Evolutionary conservation across 108 stramenopile species (phyloP), one percentile per base, ranked within the genome.

Genomic region (Nannochloropsis salina): DNA sequence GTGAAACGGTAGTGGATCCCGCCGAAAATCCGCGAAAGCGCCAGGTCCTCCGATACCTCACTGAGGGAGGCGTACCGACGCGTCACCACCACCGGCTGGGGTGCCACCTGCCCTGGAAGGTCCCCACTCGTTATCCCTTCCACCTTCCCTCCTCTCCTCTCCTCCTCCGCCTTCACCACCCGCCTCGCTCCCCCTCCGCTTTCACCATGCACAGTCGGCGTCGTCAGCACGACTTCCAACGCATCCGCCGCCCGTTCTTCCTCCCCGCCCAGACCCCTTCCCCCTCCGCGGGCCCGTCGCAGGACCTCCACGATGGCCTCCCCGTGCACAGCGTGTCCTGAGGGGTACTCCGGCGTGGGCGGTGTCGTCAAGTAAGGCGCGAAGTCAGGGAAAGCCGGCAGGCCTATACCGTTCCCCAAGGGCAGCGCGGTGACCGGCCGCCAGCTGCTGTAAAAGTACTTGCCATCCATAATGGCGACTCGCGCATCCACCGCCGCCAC

Each of bases 391-490:
- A 74, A 15, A 4, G 61, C 61, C 61, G 61, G 15, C 61, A 74
- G 61, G 15, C 4, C n/a, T 8, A 15, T 2, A 1, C 61, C 61
- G 6, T 74, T 74, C 1, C 61, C 61, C 20, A 74, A n/a, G 2
- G 61, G 61, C 61, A 74, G 61, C 20, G 61, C 61, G 1, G 61
- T 74, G 6, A 74, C 61, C 20, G 61, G 61, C 61, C 61, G 61
- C 61, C 61, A 74, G 61, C 20, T 74, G 61, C 61, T 74, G 61
- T 74, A 74, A 6, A 74, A 74, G 61, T 74, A 74, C n/a, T 74
- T 74, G 61, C 61, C n/a, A n/a, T 74, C 61, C 61, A 74, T 74
- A 2, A n/a, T n/a, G 61, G 61, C 61, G 3, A 74, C 61, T n/a
- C 61, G 61, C 1, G 61, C 61, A n/a, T 74, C 61, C 3, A 74